Base-by-base conservation (phyloP, 345 rosid genomes). In the Gossypium thurberi region DNA sequence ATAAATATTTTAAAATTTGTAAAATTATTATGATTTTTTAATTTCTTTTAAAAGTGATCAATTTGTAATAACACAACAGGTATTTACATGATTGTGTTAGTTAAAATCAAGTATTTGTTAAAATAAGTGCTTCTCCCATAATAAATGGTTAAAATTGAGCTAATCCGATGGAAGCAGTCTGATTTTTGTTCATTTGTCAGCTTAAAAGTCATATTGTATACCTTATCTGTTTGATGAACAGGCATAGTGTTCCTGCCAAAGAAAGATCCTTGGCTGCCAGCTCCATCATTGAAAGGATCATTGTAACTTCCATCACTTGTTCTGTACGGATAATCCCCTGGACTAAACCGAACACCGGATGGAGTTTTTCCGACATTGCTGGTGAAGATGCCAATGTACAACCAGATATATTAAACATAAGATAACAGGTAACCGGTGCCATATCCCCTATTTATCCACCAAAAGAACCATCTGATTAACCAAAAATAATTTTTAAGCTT, bases 371-470 rank as follows among this genome's bases (percentile, higher is more conserved):
- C 28, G 3, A 65, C 86, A 88, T 56, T 80, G 70, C 67, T 88
- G 84, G 67, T 83, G 87, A 76, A 88, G 87, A 68, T 80, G 90
- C 43, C 88, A 72, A 4, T 89, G 86, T 5, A 75, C 3, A 2
- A 46, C 83, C 62, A 88, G n/a, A 88, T 23, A 2, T 46, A 78
- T 3, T 2, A 88, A 48, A 1, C 89, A 88, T 10, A 88, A 64
- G n/a, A 88, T 23, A 2, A 88, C 92, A 6, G 92, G 92, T 57
- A 88, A 75, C 70, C 81, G 80, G 17, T 74, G 84, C 92, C 88
- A 88, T 78, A 82, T 44, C 26, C 79, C 75, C 74, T 77, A 37
- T 78, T 79, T 86, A 76, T 79, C 90, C 8, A 84, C 67, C 12
- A 43, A 65, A 65, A 83, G 90, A 64, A 87, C 84, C 15, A 87